Conservation (phyloP, 192 early-diverging fungal species). For the Polychytrium aggregatum region DNA sequence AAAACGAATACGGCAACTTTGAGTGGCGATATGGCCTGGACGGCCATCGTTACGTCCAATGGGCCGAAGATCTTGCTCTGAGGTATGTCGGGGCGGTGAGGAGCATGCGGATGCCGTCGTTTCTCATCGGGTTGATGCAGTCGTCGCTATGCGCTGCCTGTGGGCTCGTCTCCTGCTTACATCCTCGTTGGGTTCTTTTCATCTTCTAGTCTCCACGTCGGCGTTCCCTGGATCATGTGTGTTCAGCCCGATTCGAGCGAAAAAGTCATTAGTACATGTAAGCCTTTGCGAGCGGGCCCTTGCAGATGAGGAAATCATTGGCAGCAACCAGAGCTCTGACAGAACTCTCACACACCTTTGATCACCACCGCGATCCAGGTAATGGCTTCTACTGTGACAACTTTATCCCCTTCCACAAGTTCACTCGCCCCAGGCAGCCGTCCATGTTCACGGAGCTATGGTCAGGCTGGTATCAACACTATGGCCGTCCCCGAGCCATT, state of each 20-base stretch:
- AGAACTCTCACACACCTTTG: no score
- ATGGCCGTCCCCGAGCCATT: constrained; percentile 28
- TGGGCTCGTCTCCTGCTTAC: no score
- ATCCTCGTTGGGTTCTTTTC: no score
- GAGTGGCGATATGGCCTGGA: constrained; percentile 7
- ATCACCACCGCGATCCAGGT: no score
- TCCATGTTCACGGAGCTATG: constrained; percentile 48
- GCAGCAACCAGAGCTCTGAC: no score
- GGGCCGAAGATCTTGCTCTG: constrained; percentile 25
- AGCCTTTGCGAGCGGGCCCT: no score
- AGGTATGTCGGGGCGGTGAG: constrained; percentile 5
- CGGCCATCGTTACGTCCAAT: constrained; percentile 22
- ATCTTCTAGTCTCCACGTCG: constrained; percentile 20
- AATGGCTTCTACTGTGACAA: constrained; percentile 48
- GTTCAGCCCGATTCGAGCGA: constrained; percentile 26
- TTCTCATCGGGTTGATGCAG: constrained; percentile 5
- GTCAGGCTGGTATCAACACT: constrained; percentile 51
- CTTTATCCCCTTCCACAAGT: constrained; percentile 15
- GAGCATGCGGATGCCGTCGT: background rate
- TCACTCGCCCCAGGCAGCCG: constrained; percentile 25
- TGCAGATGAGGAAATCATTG: no score
- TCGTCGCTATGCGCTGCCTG: no score
- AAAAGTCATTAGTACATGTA: constrained; percentile 29
- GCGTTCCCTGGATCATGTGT: constrained; percentile 56
- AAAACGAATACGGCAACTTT: constrained; percentile 48